A percentile compares a stretch with the other conserved stretches of the same genome.
phyloP scores from a whole-genome alignment of 176 grass and related monocot species.

The Triticum monococcum region DNA sequence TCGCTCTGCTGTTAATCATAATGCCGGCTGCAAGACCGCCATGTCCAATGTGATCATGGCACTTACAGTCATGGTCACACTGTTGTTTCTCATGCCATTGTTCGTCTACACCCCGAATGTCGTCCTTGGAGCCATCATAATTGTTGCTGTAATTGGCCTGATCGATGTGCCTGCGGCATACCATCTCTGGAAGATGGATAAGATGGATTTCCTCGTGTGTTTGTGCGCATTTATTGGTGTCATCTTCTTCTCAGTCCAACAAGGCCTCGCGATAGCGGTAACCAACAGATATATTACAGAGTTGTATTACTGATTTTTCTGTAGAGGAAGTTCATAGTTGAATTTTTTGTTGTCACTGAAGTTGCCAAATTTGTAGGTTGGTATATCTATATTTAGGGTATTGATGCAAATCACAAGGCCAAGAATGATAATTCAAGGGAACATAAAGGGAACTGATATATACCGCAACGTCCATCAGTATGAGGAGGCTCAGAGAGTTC shows the following conservation, averaged over 20 bases:
- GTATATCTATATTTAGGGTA: conserved; percentile 83
- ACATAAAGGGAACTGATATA: conserved; percentile 77
- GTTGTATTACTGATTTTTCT: neutral
- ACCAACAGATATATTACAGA: neutral
- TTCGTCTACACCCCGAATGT: conserved; percentile 89
- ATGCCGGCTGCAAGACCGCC: conserved; percentile 92
- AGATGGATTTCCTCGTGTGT: conserved; percentile 92
- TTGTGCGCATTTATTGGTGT: conserved; percentile 80
- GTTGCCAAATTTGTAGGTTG: conserved; percentile 50
- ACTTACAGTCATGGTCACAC: conserved; percentile 81
- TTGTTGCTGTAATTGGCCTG: conserved; percentile 72
- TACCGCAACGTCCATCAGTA: conserved; percentile 86
- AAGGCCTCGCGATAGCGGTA: conserved; percentile 93
- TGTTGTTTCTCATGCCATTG: conserved; percentile 87
- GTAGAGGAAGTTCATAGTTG: neutral
- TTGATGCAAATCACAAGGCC: conserved; percentile 87
- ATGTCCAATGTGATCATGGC: conserved; percentile 95
- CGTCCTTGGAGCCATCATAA: conserved; percentile 88
- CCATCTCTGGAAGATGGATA: conserved; percentile 93
- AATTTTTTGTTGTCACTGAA: neutral
- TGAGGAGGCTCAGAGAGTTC: conserved; percentile 80
- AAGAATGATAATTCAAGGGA: conserved; percentile 69
- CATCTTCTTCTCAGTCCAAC: conserved; percentile 89
- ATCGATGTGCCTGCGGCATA: conserved; percentile 68
- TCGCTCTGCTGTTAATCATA: conserved; percentile 92